These are phyloP conservation scores for Thinopyrum elongatum DNA, from an alignment of 176 grass and related monocot genomes.

Conservation along the genomic window DNA sequence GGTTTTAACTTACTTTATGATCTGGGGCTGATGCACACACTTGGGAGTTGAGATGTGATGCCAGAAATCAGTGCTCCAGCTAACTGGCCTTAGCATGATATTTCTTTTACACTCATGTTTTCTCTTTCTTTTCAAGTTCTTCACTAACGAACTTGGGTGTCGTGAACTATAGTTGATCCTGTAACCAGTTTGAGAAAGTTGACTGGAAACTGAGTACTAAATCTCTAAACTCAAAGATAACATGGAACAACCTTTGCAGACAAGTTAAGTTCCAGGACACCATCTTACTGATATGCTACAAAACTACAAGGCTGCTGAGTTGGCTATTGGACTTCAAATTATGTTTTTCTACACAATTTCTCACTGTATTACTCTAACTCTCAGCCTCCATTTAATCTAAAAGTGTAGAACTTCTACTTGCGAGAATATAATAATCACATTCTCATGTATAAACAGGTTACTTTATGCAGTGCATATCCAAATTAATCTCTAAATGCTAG, in stretches of 20 bases:
- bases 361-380: background rate
- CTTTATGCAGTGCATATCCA: background rate
- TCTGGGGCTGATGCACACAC: background rate
- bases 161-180: background rate
- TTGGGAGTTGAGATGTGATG: background rate
- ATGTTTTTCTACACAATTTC: background rate
- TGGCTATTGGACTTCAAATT: background rate
- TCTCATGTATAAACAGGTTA: constrained; percentile 12
- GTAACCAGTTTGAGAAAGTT: background rate
- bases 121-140: background rate
- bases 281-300: background rate
- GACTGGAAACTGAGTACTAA: background rate
- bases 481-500: background rate
- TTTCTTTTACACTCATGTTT: background rate
- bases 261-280: constrained; percentile 5
- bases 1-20: background rate
- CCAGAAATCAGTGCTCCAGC: background rate
- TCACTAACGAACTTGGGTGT: background rate
- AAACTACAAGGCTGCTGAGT: constrained; percentile 11
- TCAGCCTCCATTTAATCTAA: background rate
- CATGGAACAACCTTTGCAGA: background rate
- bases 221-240: background rate
- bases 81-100: constrained; percentile 10
- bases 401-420: background rate
- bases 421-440: background rate